phyloP scores from a whole-genome alignment of 1,284 basidiomycete species.

The Caloboletus inedulis region DNA sequence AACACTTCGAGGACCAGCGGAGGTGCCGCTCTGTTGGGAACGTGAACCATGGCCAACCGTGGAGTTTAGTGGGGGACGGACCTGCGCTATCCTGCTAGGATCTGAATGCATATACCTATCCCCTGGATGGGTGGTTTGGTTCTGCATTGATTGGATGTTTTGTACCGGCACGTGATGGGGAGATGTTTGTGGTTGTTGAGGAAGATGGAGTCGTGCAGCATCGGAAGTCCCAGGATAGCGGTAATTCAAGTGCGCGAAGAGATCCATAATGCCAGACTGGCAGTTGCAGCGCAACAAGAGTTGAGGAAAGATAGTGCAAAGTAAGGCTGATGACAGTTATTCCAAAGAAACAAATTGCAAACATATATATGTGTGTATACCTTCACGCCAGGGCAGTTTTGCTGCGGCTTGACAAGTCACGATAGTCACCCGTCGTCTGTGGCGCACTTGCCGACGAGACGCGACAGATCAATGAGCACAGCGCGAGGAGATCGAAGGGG shows the following conservation, averaged over 20 bases:
- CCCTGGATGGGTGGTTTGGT: not conserved
- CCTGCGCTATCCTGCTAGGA: not conserved
- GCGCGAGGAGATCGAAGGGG: constrained; percentile 6
- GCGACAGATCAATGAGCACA: constrained; percentile 7
- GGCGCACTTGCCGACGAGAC: constrained; percentile 7
- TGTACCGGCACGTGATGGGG: not conserved
- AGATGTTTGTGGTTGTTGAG: constrained; percentile 4
- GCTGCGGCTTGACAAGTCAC: not conserved
- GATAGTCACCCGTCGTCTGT: constrained; percentile 3
- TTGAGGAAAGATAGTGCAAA: not conserved
- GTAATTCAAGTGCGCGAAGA: constrained; percentile 17
- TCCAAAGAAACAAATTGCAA: not conserved
- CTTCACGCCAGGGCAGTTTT: constrained; percentile 3
- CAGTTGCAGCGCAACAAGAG: not conserved
- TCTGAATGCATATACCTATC: not conserved
- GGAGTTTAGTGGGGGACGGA: not conserved
- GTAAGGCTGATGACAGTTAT: constrained; percentile 1
- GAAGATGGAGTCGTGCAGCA: not conserved
- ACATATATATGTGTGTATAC: constrained; percentile 19
- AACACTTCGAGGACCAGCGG: not conserved
- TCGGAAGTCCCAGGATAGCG: constrained; percentile 14
- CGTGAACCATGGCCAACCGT: not conserved
- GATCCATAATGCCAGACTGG: constrained; percentile 15
- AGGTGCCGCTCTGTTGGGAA: not conserved
- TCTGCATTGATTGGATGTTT: not conserved